Conservation (phyloP, 768 basidiomycete species). For the Coprinopsis cinerea region DNA sequence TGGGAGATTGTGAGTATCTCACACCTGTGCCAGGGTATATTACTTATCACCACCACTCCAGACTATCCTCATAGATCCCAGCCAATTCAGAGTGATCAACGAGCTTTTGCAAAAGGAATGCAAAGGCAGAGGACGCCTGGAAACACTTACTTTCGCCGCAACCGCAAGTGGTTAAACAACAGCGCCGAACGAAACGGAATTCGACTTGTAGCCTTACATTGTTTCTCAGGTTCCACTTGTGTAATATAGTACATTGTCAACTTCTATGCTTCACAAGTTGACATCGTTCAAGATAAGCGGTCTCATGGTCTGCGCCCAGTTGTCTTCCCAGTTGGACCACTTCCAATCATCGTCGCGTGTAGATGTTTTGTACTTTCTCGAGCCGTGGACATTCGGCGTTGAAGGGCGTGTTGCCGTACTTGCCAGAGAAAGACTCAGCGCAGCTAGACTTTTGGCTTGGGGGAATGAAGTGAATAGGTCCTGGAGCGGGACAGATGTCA, state of each 20-base stretch:
- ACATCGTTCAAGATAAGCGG: constrained; percentile 48
- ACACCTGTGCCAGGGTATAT: background rate
- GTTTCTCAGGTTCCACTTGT: background rate
- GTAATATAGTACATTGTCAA: constrained; percentile 1
- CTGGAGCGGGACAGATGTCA: constrained; percentile 27
- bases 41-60: constrained; percentile 24
- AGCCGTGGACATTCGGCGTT: constrained; percentile 12
- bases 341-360: constrained; percentile 30
- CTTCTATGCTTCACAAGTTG: constrained; percentile 22
- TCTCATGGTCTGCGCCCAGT: constrained; percentile 68
- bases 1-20: constrained; percentile 76
- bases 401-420: constrained; percentile 22
- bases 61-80: constrained; percentile 91
- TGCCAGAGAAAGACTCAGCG: constrained; percentile 47
- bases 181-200: background rate
- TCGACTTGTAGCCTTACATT: no score
- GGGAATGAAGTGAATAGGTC: constrained; percentile 59
- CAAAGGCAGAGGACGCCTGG: constrained; percentile 81
- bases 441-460: constrained; percentile 38
- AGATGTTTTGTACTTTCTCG: constrained; percentile 14
- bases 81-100: constrained; percentile 82
- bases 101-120: constrained; percentile 89
- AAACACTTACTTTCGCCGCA: constrained; percentile 73
- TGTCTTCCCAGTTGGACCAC: constrained; percentile 81
- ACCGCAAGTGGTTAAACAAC: constrained; percentile 29